A percentile compares a stretch with the other conserved stretches of the same genome.
Evolutionary conservation across 257 asterid species (phyloP).

Genomic region (Plantago ovata): DNA sequence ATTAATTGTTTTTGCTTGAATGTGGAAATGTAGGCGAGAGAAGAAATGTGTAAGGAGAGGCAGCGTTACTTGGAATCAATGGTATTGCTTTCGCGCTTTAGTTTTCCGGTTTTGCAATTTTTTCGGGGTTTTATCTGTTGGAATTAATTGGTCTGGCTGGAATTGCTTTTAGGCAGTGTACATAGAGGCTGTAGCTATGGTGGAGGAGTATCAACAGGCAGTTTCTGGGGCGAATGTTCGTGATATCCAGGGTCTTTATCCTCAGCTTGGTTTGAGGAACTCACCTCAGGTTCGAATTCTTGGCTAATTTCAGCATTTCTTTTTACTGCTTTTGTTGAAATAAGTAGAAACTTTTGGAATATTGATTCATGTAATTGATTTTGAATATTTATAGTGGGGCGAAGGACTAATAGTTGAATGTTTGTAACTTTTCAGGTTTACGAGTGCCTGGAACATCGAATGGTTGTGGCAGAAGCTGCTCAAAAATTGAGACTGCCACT

Average conservation of each 20-base stretch:
- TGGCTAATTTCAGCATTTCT: neutral
- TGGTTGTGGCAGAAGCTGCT: conserved; percentile 88
- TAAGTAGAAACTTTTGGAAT: neutral
- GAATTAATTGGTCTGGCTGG: conserved; percentile 9
- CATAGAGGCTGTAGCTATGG: conserved; percentile 85
- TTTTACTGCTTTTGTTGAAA: neutral
- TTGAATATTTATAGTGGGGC: conserved; percentile 17
- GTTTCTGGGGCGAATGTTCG: conserved; percentile 68
- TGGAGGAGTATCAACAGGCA: conserved; percentile 93
- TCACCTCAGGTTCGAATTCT: conserved; percentile 62
- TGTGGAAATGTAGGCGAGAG: conserved; percentile 74
- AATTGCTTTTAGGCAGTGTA: conserved; percentile 57
- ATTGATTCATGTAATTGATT: neutral
- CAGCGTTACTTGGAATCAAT: conserved; percentile 86
- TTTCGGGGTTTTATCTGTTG: conserved; percentile 15
- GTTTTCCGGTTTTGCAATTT: conserved; percentile 3
- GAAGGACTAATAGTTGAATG: conserved; percentile 6
- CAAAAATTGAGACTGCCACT: conserved; percentile 95
- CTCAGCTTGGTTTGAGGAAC: conserved; percentile 71
- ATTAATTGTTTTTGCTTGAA: conserved; percentile 2
- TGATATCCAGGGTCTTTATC: conserved; percentile 66
- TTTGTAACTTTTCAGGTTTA: conserved; percentile 44
- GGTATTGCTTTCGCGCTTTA: conserved; percentile 36
- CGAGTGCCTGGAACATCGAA: conserved; percentile 69
- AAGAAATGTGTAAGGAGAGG: conserved; percentile 93